These are phyloP conservation scores for Neurospora sp. DNA, from an alignment of 495 filamentous ascomycete species.

Conservation along the genomic window DNA sequence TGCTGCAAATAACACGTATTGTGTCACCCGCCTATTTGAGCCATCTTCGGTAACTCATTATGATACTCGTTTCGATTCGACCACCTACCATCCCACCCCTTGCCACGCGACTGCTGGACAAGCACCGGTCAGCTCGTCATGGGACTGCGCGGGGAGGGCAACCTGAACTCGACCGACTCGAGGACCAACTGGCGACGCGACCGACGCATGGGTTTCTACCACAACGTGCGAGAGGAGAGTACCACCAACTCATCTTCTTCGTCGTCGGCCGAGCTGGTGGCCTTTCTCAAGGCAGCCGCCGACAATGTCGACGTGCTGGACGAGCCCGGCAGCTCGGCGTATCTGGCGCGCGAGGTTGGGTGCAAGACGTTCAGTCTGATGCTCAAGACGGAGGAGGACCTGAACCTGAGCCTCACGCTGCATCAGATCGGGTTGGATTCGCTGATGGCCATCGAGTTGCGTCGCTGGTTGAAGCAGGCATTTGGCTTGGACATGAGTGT, in stretches of 20 bases:
- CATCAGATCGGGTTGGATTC: not conserved
- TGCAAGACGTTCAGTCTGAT: not conserved
- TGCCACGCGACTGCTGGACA: too few species aligned
- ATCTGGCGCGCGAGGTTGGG: not conserved
- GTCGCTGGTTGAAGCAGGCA: not conserved
- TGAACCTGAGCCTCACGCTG: not conserved
- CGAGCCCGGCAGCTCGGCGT: not conserved
- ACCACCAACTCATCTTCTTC: not conserved
- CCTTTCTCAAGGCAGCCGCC: not conserved
- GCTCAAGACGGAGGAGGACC: not conserved
- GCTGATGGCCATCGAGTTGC: not conserved
- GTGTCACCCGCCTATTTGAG: too few species aligned
- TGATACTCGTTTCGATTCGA: too few species aligned
- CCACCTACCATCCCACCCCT: too few species aligned
- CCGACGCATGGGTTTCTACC: not conserved
- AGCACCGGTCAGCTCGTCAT: too few species aligned
- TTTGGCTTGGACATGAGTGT: too few species aligned
- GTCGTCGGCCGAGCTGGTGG: not conserved
- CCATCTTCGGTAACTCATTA: too few species aligned
- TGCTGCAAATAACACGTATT: too few species aligned
- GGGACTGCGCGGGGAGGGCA: too few species aligned
- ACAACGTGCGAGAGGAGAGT: not conserved
- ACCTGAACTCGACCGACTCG: too few species aligned
- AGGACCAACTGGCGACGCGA: too few species aligned
- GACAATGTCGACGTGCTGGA: not conserved